Evolutionary conservation across 768 basidiomycete species (phyloP).

Genomic region (Epithele typhae): DNA sequence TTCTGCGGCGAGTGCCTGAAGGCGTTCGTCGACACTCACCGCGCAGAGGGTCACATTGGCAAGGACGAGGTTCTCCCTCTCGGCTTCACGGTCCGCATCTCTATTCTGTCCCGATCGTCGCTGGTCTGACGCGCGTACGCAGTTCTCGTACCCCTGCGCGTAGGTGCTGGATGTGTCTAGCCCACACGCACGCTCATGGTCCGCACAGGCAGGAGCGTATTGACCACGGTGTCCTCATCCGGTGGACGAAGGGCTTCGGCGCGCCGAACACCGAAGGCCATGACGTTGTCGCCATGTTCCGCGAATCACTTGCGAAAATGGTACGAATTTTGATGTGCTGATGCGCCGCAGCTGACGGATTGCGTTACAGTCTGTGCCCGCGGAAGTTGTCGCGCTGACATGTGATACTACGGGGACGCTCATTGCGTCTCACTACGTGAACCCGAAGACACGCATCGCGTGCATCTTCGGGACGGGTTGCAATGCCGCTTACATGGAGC

Average conservation of each 20-base stretch:
- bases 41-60: conserved; percentile 46
- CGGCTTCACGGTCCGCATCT: conserved; percentile 84
- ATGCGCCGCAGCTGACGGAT: no score
- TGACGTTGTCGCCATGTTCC: conserved; percentile 94
- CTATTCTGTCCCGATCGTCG: neutral
- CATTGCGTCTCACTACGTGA: conserved; percentile 95
- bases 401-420: conserved; percentile 98
- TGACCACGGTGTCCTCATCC: conserved; percentile 89
- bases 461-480: conserved; percentile 98
- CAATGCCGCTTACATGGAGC: conserved; percentile 98
- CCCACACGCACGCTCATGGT: neutral
- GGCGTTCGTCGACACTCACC: conserved; percentile 78
- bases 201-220: conserved; percentile 78
- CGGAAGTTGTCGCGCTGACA: conserved; percentile 81
- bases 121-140: conserved; percentile 10
- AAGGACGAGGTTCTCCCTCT: conserved; percentile 66
- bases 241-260: conserved; percentile 99
- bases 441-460: conserved; percentile 85
- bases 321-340: conserved; percentile 36
- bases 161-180: conserved; percentile 36
- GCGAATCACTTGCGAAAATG: conserved; percentile 68
- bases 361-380: conserved; percentile 83
- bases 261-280: conserved; percentile 86
- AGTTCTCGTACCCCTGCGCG: conserved; percentile 97
- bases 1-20: conserved; percentile 95